Conservation (phyloP, 2,329 filamentous ascomycete genomes). For the Fonsecaea pedrosoi region DNA sequence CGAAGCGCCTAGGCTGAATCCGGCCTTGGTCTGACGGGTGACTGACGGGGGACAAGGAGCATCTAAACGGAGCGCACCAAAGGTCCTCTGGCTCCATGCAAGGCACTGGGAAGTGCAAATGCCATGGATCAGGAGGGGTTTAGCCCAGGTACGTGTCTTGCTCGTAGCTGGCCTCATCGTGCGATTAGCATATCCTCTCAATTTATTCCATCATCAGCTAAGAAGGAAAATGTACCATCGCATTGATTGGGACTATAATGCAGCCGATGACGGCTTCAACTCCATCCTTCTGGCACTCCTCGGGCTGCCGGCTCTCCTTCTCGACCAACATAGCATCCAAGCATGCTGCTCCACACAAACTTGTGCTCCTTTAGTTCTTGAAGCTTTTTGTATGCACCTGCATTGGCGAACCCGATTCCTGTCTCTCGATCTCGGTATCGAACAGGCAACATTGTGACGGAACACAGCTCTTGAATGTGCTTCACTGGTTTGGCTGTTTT, state of each 20-base stretch:
- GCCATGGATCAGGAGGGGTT: background rate
- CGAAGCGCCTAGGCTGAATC: background rate
- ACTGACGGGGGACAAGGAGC: background rate
- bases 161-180: background rate
- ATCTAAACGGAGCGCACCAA: background rate
- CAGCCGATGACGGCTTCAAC: constrained; percentile 47
- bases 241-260: constrained; percentile 3
- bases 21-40: background rate
- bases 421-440: constrained; percentile 86
- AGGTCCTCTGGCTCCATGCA: constrained; percentile 1
- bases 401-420: constrained; percentile 79
- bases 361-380: constrained; percentile 80
- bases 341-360: constrained; percentile 79
- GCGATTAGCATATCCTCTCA: background rate
- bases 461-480: constrained; percentile 67
- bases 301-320: constrained; percentile 59
- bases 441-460: constrained; percentile 81
- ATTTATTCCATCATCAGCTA: background rate
- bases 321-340: constrained; percentile 82
- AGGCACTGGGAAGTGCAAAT: background rate
- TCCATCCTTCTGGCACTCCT: constrained; percentile 77
- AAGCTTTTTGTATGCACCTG: constrained; percentile 68
- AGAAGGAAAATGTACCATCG: background rate
- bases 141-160: background rate
- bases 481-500: constrained; percentile 56